Base-by-base conservation (phyloP, 2,329 filamentous ascomycete species). In the Trichocomaceae sp. region DNA sequence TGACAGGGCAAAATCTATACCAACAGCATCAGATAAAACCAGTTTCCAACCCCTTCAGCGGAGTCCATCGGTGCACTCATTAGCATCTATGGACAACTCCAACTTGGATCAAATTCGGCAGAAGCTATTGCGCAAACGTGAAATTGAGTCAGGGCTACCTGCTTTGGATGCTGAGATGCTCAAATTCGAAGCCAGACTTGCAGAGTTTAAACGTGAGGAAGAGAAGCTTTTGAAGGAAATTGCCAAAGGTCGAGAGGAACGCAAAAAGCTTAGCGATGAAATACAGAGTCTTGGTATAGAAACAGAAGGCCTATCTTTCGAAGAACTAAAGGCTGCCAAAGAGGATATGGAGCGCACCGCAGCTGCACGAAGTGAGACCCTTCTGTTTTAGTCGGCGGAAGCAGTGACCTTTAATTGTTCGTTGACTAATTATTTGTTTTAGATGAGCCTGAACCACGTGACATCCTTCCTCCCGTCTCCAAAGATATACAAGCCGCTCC, bases 101-200 rank as follows among this genome's bases (percentile, higher is more conserved):
- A 60, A 61, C 45, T 55, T 70, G 22, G 67, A 70, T 48, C 62
- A 61, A 22, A 61, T 73, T 54, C 68, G 69, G 31, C 63, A 65
- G 47, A 76, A 71, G 54, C 63, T 71, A 41, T 62, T 72, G 20
- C 71, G 76, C 23, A 75, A 75, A 59, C 70, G 72, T 55, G 75
- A 79, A 41, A 75, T 80, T n/a, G 70, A 79, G 60, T 72, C 73
- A 20, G 74, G 71, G 10, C 64, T 79, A 47, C 73, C 77, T 41
- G 67, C 69, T 13, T 61, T 77, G 23, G 74, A 80, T 48, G 72
- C 72, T 23, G 75, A 77, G 56, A 68, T 79, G 35, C 53, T 60
- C 12, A 70, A 66, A 50, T 67, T 67, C n/a, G 65, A 71, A 56
- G 59, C 60, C 10, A 65, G 59, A 51, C 61, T 74, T n/a, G 63